phyloP scores from a whole-genome alignment of 2,329 filamentous ascomycete species.

The Talaromyces rugulosus region DNA sequence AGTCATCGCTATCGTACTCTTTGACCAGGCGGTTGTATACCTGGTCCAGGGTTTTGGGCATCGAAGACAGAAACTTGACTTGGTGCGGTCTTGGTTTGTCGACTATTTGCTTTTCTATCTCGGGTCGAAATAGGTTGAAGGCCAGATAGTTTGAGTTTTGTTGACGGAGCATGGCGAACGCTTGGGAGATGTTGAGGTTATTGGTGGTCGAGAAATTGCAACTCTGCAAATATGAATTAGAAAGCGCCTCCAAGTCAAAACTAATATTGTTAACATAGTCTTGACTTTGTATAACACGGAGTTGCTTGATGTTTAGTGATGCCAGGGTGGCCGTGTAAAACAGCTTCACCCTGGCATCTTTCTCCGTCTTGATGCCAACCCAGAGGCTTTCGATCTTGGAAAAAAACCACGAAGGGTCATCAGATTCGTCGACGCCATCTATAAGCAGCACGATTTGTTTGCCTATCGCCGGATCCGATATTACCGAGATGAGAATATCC shows the following conservation, averaged over 20 bases:
- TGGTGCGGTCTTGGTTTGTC: not conserved
- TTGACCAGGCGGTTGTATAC: not conserved
- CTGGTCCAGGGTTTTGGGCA: not conserved
- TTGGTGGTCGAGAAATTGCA: too few species aligned
- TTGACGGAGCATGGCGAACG: not conserved
- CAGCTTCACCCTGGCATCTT: not conserved
- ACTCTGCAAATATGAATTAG: too few species aligned
- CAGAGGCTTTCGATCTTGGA: not conserved
- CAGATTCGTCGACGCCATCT: not conserved
- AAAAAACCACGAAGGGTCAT: not conserved
- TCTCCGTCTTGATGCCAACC: not conserved
- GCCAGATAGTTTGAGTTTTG: not conserved
- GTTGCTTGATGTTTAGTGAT: too few species aligned
- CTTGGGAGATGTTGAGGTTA: not conserved
- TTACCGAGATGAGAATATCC: not conserved
- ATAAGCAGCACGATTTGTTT: not conserved
- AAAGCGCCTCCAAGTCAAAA: too few species aligned
- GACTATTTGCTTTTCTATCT: not conserved
- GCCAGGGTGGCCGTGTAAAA: too few species aligned
- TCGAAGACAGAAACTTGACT: not conserved
- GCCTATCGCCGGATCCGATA: not conserved
- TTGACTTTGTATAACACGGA: too few species aligned
- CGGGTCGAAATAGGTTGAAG: not conserved
- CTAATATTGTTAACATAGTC: too few species aligned
- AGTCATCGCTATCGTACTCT: not conserved